phyloP scores from a whole-genome alignment of 768 basidiomycete species.

The Suillus lakei region DNA sequence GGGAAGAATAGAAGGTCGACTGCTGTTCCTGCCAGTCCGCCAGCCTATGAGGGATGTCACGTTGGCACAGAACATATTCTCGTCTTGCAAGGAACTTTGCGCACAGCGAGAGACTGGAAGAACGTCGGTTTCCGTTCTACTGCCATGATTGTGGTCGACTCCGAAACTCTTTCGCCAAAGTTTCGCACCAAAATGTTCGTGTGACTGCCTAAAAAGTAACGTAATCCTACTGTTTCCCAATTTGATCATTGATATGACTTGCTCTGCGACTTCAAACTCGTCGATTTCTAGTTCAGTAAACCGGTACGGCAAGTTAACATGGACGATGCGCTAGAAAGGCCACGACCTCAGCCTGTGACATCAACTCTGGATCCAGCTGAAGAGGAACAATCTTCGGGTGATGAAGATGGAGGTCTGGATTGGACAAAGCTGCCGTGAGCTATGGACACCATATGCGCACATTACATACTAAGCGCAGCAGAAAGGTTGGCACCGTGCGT shows the following conservation, averaged over 20 bases:
- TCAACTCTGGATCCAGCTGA: constrained; percentile 39
- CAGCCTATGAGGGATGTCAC: constrained; percentile 57
- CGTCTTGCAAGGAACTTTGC: constrained; percentile 21
- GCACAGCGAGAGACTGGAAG: constrained; percentile 51
- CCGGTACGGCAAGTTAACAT: constrained; percentile 36
- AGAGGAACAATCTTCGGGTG: constrained; percentile 61
- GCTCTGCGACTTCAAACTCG: neutral
- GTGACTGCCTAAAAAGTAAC: neutral
- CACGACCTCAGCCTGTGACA: constrained; percentile 23
- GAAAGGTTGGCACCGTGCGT: constrained; percentile 39
- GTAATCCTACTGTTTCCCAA: neutral
- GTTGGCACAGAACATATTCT: constrained; percentile 18
- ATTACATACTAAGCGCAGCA: constrained; percentile 15
- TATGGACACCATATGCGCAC: constrained; percentile 9
- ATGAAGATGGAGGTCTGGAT: constrained; percentile 79
- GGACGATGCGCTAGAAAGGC: constrained; percentile 66
- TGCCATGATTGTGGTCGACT: constrained; percentile 27
- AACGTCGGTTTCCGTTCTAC: constrained; percentile 44
- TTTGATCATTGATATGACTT: constrained; percentile 1
- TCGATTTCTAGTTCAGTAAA: neutral
- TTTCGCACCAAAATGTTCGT: neutral
- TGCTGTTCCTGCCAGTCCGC: constrained; percentile 88
- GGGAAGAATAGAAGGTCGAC: constrained; percentile 98
- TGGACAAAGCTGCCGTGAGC: constrained; percentile 79
- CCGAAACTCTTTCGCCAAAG: neutral